phyloP scores from a whole-genome alignment of 495 filamentous ascomycete genomes.

The Aspergillus sclerotiicarbonarius region DNA sequence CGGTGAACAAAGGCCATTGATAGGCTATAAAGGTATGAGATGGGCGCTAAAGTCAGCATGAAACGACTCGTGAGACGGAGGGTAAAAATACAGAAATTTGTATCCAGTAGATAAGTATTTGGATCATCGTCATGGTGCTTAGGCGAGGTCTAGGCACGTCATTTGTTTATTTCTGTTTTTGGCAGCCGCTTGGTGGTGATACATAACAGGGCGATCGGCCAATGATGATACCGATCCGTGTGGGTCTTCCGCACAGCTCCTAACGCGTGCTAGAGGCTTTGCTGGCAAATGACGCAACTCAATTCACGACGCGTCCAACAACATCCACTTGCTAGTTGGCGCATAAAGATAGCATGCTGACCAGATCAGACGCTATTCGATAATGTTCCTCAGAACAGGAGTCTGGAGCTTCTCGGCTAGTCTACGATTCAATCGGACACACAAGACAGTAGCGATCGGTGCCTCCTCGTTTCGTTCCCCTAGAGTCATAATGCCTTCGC shows the following conservation, averaged over 20 bases:
- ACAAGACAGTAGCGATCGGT: conserved; percentile 10
- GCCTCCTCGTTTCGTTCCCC: conserved; percentile 12
- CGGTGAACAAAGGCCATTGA: conserved; percentile 2
- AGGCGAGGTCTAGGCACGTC: no score
- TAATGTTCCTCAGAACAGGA: conserved; percentile 11
- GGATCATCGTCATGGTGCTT: no score
- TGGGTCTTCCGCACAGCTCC: conserved; percentile 10
- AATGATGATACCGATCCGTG: background rate
- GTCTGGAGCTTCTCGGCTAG: conserved; percentile 10
- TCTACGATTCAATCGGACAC: conserved; percentile 12
- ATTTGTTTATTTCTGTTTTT: no score
- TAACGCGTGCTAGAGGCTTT: conserved; percentile 12
- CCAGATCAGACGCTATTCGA: conserved; percentile 10
- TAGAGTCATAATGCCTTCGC: conserved; percentile 12
- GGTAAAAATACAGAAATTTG: no score
- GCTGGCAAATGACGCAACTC: conserved; percentile 9
- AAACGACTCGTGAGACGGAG: no score
- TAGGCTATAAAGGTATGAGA: background rate
- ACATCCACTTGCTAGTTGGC: conserved; percentile 11
- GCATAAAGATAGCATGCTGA: conserved; percentile 12
- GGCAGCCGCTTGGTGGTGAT: background rate
- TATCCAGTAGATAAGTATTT: no score
- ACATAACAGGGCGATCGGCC: background rate
- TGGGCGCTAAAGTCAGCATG: no score
- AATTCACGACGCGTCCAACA: conserved; percentile 10